Base-by-base conservation (phyloP, 2,329 filamentous ascomycete genomes). In the Fusarium poae region DNA sequence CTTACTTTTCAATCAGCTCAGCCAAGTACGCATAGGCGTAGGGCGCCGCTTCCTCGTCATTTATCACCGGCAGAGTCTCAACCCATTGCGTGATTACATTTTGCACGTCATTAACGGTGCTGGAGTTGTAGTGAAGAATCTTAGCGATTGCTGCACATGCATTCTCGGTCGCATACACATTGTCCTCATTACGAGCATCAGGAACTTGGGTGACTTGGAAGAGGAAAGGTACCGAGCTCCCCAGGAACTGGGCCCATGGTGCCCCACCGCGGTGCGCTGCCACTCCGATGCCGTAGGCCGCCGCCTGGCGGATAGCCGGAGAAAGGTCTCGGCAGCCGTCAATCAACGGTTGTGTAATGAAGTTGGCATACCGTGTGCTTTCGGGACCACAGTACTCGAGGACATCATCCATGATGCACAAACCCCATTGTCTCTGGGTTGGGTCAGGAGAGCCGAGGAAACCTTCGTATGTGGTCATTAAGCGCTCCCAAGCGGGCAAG, bases 361-460 rank as follows among this genome's bases (percentile, higher is more conserved):
- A 90, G 72, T 90, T 88, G 75, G 91, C 90, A 78, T 97, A 99
- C 70, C 91, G 89, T 84, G 91, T 95, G 74, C 93, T 97, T 72
- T 97, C 90, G 0, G 91, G 87, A 1, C 95, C 94, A 77, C 94
- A 98, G 83, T 98, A 99, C 79, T 99, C 96, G 35, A 99, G 87
- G 35, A 99, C 95, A 78, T 99, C 96, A 76, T 99, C 96, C 85
- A 97, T 93, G 73, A 99, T 97, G 83, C 96, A 99, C 55, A 99
- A 87, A n/a, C 94, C 95, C 96, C 96, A 99, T 78, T 99, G 96
- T 57, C 96, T 89, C 79, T 98, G 95, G 20, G 94, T 98, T 1
- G 94, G 87, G 77, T 99, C 96, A 5, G 81, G 75, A 59, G 92
- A 96, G 42, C 87, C 88, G 69, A 97, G 90, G 79, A 98, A 98